A percentile compares a stretch with the other conserved stretches of the same genome.
These are phyloP conservation scores for Chaetothyriales sp. DNA, from an alignment of 2,329 filamentous ascomycete species.

Conservation along the genomic window DNA sequence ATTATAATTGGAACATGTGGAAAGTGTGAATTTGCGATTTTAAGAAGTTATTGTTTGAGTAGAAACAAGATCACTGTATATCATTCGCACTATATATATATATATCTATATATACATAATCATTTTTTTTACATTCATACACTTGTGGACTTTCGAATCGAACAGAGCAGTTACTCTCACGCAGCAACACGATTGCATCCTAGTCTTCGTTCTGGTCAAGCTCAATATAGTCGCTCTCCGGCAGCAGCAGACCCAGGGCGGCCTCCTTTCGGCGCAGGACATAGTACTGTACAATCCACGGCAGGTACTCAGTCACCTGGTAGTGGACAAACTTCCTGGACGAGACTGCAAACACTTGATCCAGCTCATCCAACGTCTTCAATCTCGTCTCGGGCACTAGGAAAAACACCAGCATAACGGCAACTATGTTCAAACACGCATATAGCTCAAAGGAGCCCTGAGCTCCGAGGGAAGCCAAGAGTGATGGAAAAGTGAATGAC, in stretches of 20 bases:
- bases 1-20: too few species aligned
- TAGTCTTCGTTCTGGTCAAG: constrained; percentile 8
- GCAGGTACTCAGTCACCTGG: constrained; percentile 38
- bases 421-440: constrained; percentile 39
- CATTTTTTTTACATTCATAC: too few species aligned
- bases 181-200: too few species aligned
- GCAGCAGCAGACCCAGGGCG: constrained; percentile 30
- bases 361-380: constrained; percentile 39
- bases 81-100: too few species aligned
- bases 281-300: constrained; percentile 44
- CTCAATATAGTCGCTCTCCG: constrained; percentile 4
- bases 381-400: constrained; percentile 38
- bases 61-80: too few species aligned
- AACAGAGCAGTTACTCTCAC: too few species aligned
- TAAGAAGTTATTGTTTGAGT: too few species aligned
- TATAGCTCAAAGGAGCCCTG: constrained; percentile 28
- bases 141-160: too few species aligned
- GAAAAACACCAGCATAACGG: constrained; percentile 44
- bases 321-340: constrained; percentile 39
- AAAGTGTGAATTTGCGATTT: too few species aligned
- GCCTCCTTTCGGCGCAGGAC: constrained; percentile 35
- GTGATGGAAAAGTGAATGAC: constrained; percentile 25
- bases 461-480: constrained; percentile 22
- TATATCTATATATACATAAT: too few species aligned
- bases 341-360: constrained; percentile 29